Conservation (phyloP, 2,329 filamentous ascomycete genomes). For the Cladophialophora exuberans region DNA sequence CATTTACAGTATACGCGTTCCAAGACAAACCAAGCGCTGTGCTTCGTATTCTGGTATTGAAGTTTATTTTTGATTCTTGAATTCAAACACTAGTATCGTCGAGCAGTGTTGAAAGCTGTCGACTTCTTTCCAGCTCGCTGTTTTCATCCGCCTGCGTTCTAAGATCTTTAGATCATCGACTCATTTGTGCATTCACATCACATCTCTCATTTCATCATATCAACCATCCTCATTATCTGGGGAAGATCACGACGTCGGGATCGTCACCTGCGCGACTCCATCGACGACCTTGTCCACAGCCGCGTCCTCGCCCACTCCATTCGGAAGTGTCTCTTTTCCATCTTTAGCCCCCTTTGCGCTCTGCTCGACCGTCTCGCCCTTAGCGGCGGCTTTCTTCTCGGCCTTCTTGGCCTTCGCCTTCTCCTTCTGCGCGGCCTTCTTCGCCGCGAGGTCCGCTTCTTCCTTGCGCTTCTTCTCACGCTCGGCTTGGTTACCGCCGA, state of each 20-base stretch:
- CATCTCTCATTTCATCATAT: too few species aligned
- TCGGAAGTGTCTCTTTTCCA: conserved; percentile 37
- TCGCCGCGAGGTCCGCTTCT: conserved; percentile 38
- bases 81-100: too few species aligned
- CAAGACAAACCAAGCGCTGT: too few species aligned
- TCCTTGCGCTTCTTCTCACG: conserved; percentile 73
- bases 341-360: conserved; percentile 33
- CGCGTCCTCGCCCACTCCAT: conserved; percentile 41
- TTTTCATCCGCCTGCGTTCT: background rate
- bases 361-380: conserved; percentile 38
- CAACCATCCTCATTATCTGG: conserved; percentile 29
- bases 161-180: background rate
- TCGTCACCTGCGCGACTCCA: conserved; percentile 46
- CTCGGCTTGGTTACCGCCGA: conserved; percentile 67
- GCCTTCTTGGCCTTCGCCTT: conserved; percentile 38
- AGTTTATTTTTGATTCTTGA: too few species aligned
- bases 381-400: conserved; percentile 27
- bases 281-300: conserved; percentile 46
- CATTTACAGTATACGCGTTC: too few species aligned
- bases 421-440: conserved; percentile 44
- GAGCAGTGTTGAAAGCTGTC: background rate
- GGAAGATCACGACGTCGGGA: too few species aligned
- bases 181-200: too few species aligned
- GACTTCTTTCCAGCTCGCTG: background rate
- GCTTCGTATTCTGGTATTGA: too few species aligned